These are phyloP conservation scores for Nicotiana attenuata DNA, from an alignment of 257 asterid genomes.

Conservation along the genomic window DNA sequence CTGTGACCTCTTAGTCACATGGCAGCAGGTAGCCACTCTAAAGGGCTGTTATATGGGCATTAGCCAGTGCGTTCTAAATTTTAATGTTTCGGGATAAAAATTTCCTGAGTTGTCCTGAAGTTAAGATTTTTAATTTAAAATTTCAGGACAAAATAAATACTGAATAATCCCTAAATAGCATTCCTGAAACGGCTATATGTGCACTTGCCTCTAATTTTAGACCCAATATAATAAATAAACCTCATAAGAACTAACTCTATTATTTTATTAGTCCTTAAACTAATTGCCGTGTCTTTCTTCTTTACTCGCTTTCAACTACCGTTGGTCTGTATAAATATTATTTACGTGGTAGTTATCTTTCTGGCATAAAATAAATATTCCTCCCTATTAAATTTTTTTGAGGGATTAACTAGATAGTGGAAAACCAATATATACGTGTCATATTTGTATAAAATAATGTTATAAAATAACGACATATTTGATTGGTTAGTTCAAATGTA, in stretches of 20 bases:
- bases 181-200: too few relatives aligned
- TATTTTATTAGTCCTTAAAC: neutral
- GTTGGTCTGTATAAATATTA: neutral
- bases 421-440: neutral
- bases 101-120: too few relatives aligned
- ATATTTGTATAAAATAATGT: neutral
- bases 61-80: too few relatives aligned
- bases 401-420: neutral
- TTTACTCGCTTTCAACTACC: neutral
- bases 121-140: too few relatives aligned
- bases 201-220: neutral
- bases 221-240: neutral
- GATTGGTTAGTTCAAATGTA: conserved; percentile 9
- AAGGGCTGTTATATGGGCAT: too few relatives aligned
- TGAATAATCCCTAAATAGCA: too few relatives aligned
- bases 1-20: too few relatives aligned
- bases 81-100: too few relatives aligned
- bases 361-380: neutral
- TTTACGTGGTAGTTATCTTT: neutral
- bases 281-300: neutral
- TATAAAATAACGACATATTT: neutral
- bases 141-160: too few relatives aligned
- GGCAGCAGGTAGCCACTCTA: too few relatives aligned
- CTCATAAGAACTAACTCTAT: neutral
- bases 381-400: neutral